These are phyloP conservation scores for Chenopodium suecicum DNA, from an alignment of 148 eudicot species.

Conservation along the genomic window DNA sequence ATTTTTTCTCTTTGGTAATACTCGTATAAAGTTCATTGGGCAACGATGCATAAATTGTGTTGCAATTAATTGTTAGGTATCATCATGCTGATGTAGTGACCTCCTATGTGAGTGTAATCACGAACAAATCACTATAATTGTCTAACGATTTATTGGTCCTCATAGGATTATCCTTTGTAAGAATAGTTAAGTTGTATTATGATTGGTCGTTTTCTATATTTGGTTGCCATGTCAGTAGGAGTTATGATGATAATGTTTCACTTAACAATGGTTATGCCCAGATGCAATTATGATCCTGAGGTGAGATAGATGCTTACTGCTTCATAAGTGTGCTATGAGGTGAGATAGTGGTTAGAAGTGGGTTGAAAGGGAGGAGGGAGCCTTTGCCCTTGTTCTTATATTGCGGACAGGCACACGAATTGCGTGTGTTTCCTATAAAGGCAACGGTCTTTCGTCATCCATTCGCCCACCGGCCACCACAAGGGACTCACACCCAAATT, in stretches of 20 bases:
- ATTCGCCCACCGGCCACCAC: no score
- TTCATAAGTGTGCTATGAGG: background rate
- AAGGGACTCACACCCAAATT: no score
- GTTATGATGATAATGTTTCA: background rate
- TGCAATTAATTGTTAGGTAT: background rate
- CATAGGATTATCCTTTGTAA: background rate
- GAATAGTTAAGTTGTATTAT: no score
- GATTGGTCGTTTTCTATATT: background rate
- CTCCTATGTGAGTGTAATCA: background rate
- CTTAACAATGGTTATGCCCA: background rate
- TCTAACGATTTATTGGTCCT: background rate
- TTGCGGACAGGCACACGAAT: no score
- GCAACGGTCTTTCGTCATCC: no score
- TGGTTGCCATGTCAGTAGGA: background rate
- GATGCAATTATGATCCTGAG: background rate
- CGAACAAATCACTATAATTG: background rate
- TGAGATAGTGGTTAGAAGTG: background rate
- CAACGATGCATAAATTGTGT: background rate
- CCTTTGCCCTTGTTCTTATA: background rate
- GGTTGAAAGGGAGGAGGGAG: background rate
- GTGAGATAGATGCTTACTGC: background rate
- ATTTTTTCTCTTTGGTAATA: background rate
- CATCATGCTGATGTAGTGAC: background rate
- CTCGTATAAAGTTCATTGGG: no score
- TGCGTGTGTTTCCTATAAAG: no score